These are phyloP conservation scores for Delphinella strobiligena DNA, from an alignment of 2,329 filamentous ascomycete genomes.

Conservation along the genomic window DNA sequence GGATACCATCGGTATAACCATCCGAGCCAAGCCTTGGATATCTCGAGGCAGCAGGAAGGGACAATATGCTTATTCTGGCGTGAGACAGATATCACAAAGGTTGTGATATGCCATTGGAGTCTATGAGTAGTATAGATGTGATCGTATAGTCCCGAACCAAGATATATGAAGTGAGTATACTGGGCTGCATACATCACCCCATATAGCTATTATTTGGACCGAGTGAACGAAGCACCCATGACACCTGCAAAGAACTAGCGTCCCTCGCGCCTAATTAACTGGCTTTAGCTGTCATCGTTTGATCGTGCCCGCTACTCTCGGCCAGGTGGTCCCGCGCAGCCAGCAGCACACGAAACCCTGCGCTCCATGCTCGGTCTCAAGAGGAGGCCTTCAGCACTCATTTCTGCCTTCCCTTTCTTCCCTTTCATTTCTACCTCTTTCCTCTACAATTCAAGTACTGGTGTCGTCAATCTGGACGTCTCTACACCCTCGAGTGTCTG, in stretches of 20 bases:
- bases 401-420: conserved; percentile 5
- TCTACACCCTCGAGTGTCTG: background rate
- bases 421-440: conserved; percentile 1
- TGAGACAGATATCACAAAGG: too few relatives aligned
- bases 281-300: conserved; percentile 8
- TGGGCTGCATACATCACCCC: background rate
- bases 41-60: too few relatives aligned
- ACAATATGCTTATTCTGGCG: too few relatives aligned
- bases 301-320: conserved; percentile 7
- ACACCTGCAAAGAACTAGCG: conserved; percentile 1
- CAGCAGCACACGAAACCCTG: conserved; percentile 7
- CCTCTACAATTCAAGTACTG: background rate
- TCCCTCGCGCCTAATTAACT: conserved; percentile 8
- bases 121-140: too few relatives aligned
- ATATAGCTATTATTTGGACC: background rate
- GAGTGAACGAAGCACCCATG: background rate
- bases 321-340: conserved; percentile 7
- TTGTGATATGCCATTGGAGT: too few relatives aligned
- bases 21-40: too few relatives aligned
- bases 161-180: too few relatives aligned
- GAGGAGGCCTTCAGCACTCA: conserved; percentile 4
- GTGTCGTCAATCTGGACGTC: background rate
- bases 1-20: too few relatives aligned
- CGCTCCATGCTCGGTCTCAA: conserved; percentile 6
- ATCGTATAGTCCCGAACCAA: too few relatives aligned